Percentiles rank a stretch among this genome's conserved stretches.
Conservation (phyloP, 495 filamentous ascomycete species). For the Diplogelasinospora grovesii region DNA sequence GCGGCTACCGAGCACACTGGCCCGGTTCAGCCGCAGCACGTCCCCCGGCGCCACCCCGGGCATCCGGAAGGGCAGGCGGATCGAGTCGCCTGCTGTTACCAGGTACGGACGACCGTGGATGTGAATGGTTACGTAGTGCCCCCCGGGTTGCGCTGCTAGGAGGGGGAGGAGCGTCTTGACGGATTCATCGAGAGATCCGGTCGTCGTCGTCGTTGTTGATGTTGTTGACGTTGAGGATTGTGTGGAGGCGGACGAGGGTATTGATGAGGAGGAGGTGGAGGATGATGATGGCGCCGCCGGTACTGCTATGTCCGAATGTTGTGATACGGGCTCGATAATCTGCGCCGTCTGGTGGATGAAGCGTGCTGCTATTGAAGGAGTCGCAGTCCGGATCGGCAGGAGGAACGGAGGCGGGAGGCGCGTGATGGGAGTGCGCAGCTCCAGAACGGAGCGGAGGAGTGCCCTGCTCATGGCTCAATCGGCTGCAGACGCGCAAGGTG, state of each 20-base stretch:
- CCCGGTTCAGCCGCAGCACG: slow-evolving; percentile 77
- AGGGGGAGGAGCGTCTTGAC: slow-evolving; percentile 67
- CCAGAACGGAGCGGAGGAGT: slow-evolving; percentile 42
- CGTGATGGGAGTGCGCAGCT: slow-evolving; percentile 33
- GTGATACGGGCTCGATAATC: slow-evolving; percentile 22
- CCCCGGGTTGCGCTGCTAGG: slow-evolving; percentile 63
- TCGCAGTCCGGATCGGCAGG: slow-evolving; percentile 22
- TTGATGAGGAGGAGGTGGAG: background rate
- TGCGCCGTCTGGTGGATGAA: slow-evolving; percentile 24
- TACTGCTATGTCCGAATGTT: too few relatives aligned
- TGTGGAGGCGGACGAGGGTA: background rate
- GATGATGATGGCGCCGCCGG: slow-evolving; percentile 6
- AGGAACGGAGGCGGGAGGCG: slow-evolving; percentile 27
- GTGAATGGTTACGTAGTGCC: slow-evolving; percentile 81
- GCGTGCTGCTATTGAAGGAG: slow-evolving; percentile 13
- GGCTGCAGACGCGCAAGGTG: too few relatives aligned
- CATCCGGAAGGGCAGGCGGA: slow-evolving; percentile 96
- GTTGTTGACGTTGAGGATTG: slow-evolving; percentile 18
- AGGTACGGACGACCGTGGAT: slow-evolving; percentile 88
- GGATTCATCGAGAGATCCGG: slow-evolving; percentile 39
- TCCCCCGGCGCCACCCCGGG: slow-evolving; percentile 75
- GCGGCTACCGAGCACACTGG: slow-evolving; percentile 68
- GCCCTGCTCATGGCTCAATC: slow-evolving; percentile 41
- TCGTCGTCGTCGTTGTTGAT: slow-evolving; percentile 37
- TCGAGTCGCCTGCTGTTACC: slow-evolving; percentile 72